These are phyloP conservation scores for Amylostereum chailletii DNA, from an alignment of 1,284 basidiomycete genomes.

Conservation along the genomic window DNA sequence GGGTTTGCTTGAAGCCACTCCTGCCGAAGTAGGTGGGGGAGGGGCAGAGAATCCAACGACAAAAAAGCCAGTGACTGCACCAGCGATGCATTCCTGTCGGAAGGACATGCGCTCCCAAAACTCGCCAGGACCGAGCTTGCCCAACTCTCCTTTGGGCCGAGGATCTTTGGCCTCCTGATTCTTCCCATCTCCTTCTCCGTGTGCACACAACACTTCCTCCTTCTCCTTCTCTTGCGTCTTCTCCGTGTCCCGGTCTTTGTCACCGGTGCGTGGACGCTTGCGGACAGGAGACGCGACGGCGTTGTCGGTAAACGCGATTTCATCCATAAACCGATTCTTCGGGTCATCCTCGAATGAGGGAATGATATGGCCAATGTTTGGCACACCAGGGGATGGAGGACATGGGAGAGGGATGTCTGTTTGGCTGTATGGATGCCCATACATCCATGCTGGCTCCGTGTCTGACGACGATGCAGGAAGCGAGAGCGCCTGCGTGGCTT, in stretches of 20 bases:
- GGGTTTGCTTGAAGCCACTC: background rate
- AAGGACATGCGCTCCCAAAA: conserved; percentile 85
- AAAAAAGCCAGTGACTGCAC: conserved; percentile 88
- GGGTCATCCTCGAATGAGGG: conserved; percentile 91
- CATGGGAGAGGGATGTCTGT: conserved; percentile 51
- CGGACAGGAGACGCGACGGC: conserved; percentile 51
- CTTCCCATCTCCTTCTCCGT: conserved; percentile 15
- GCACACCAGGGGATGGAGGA: conserved; percentile 23
- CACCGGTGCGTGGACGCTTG: conserved; percentile 37
- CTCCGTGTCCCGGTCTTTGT: conserved; percentile 20
- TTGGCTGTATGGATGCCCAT: conserved; percentile 71
- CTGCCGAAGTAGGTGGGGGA: conserved; percentile 5
- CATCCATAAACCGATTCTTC: conserved; percentile 85
- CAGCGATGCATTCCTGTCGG: conserved; percentile 82
- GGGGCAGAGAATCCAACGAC: conserved; percentile 39
- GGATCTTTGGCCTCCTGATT: conserved; percentile 10
- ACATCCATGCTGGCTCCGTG: conserved; percentile 40
- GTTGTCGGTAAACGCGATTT: conserved; percentile 64
- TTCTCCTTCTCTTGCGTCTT: conserved; percentile 26
- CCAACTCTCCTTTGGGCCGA: conserved; percentile 36
- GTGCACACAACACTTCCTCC: conserved; percentile 14
- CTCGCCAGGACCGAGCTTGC: conserved; percentile 57
- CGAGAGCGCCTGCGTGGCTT: conserved; percentile 59
- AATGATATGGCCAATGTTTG: conserved; percentile 65
- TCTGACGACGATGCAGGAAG: conserved; percentile 20